Conservation (phyloP, 2,329 filamentous ascomycete genomes). For the Gaeumannomyces tritici region DNA sequence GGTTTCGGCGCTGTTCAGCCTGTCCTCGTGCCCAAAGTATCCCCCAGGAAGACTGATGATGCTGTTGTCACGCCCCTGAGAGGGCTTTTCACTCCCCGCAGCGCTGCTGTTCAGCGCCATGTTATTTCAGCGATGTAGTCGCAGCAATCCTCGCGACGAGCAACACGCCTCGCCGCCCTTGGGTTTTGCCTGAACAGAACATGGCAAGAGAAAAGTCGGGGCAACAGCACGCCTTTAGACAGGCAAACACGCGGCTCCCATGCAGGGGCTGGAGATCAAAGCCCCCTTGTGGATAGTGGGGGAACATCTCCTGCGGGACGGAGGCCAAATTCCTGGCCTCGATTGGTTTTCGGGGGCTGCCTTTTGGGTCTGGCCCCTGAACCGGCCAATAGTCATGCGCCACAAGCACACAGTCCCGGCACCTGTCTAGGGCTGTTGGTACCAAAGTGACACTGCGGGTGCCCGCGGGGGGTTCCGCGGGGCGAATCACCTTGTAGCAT, state of each 20-base stretch:
- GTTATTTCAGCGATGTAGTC: neutral
- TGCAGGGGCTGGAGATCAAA: neutral
- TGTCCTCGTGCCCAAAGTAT: neutral
- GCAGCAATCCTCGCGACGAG: neutral
- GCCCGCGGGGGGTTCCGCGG: too few relatives aligned
- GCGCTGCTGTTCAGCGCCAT: neutral
- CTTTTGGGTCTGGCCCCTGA: too few relatives aligned
- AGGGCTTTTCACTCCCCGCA: neutral
- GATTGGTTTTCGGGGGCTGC: neutral
- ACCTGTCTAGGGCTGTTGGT: neutral
- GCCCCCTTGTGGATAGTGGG: neutral
- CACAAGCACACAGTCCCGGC: neutral
- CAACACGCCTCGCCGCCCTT: neutral
- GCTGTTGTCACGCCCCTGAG: neutral
- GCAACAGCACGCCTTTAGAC: neutral
- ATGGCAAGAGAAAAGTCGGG: neutral
- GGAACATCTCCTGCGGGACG: neutral
- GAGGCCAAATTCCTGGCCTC: too few relatives aligned
- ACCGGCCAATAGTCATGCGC: neutral
- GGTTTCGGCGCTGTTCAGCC: neutral
- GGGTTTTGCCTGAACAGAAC: neutral
- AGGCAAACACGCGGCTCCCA: neutral
- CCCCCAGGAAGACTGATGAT: neutral
- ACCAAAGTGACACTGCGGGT: neutral
- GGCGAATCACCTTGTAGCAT: neutral